phyloP scores from a whole-genome alignment of 805 yeast species.

The Lipomyces orientalis region DNA sequence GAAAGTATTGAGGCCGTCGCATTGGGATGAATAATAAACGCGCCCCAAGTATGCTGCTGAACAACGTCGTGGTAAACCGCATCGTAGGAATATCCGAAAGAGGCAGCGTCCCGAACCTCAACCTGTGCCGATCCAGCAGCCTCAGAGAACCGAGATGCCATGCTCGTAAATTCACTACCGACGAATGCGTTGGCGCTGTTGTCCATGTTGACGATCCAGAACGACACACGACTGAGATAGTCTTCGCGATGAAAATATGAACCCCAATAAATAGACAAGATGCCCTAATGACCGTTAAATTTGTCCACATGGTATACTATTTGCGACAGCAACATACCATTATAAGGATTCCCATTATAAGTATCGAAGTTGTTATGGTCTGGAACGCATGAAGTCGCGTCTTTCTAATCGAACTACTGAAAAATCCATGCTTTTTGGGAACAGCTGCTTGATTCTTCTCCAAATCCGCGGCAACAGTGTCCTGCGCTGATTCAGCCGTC shows the following conservation, averaged over 20 bases:
- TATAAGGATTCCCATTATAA: constrained; percentile 20
- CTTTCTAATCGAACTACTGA: constrained; percentile 16
- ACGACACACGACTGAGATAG: constrained; percentile 46
- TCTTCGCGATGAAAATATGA: constrained; percentile 47
- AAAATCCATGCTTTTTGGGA: constrained; percentile 25
- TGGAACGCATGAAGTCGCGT: constrained; percentile 7
- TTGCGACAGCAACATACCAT: constrained; percentile 10
- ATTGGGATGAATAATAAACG: constrained; percentile 60
- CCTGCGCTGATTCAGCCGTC: background rate
- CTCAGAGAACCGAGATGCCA: constrained; percentile 22
- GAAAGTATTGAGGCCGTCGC: constrained; percentile 51
- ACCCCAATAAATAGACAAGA: constrained; percentile 59
- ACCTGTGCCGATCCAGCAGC: constrained; percentile 44
- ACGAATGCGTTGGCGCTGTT: constrained; percentile 42
- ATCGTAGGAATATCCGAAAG: constrained; percentile 43
- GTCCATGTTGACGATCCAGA: constrained; percentile 51
- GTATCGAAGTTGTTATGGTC: background rate
- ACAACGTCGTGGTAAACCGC: constrained; percentile 55
- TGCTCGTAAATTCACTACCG: constrained; percentile 44
- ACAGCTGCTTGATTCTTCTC: constrained; percentile 4
- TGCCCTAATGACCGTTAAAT: constrained; percentile 36
- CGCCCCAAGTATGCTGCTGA: constrained; percentile 68
- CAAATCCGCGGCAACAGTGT: background rate
- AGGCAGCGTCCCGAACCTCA: constrained; percentile 44
- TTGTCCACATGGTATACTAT: background rate